Base-by-base conservation (phyloP, 306 rosid genomes). In the Cucurbita argyrosperma region DNA sequence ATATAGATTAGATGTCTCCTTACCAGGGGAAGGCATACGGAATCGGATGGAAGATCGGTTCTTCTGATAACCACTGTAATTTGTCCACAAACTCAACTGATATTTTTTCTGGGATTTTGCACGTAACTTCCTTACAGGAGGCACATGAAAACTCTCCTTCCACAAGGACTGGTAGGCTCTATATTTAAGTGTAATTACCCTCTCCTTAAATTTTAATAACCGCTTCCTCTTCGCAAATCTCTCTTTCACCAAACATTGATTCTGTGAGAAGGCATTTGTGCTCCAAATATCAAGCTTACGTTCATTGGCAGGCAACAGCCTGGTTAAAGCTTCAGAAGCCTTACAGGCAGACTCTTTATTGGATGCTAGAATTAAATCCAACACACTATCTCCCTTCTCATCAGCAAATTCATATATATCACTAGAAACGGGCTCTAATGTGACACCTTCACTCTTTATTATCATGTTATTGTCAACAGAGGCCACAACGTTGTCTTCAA, bases 141-240 rank as follows among this genome's bases (percentile, higher is more conserved):
- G 86, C 79, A 83, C 64, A 16, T 83, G 86, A 89, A 83, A 56
- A 72, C 88, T 96, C 83, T 95, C 99, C 85, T 84, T 91, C 99
- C 99, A 95, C 78, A 83, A 57, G 72, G 84, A 92, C 70, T 82
- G 92, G 81, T 84, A 84, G 26, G 95, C 91, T 85, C 80, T 91
- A 81, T 81, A 95, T 85, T 91, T 91, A 4, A 95, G 82, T 50
- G 96, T 79, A 61, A 86, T 16, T 55, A 85, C 96, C 79, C 88
- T 86, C 86, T 91, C 99, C 87, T 88, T 90, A 71, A 95, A 87
- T 81, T 80, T 91, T 62, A 84, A 79, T 72, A 77, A 76, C 74
- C 47, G 82, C 82, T 83, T 89, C 69, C 86, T 89, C 89, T 54
- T 76, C 3, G 76, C 83, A 80, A 89, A 83, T 67, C 83, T 95